Evolutionary conservation across 1,139 yeast genomes (phyloP), one percentile per base, ranked within the genome.

Genomic region (Sugiyamaella japonica): DNA sequence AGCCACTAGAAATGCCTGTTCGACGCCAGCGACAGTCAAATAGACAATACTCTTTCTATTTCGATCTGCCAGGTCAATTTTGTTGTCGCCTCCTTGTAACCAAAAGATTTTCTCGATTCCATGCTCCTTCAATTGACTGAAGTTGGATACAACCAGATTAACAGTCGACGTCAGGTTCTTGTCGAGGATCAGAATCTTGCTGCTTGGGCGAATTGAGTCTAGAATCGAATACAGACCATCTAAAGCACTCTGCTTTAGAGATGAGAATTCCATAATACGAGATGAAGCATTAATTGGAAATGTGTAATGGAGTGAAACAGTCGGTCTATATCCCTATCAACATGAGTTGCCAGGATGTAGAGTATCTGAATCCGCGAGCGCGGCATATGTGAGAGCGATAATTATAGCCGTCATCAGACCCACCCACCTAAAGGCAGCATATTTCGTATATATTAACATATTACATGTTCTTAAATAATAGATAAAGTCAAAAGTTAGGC

Each of bases 41-140:
- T 63, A 70, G 2, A 68, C 48, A 10, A 63, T 31, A 7, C 61
- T 46, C 23, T 49, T 57, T 41, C 49, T 45, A 9, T 32, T 39
- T 20, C 50, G 20, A 31, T 46, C 47, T 8, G 16, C 38, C 16
- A 42, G 16, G 1, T 39, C 47, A 32, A 39, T 51, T n/a, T 13
- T 20, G 16, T 45, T 45, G 9, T 51, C 50, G 4, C 31, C 41
- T 7, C 48, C 40, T 50, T 70, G 70, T 2, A 87, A 74, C 87
- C 90, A 85, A 20, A 82, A 73, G 17, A 85, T 80, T 58, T 78
- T 78, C 31, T 76, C 79, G 51, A 88, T 82, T 49, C 84, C 87
- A 51, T 74, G 75, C 50, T 77, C 77, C 63, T 82, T 80, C 48
- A 86, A 74, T 17, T 72, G 70, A 56, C 67, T 57, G 68, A 86